These are phyloP conservation scores for Ocimum tenuiflorum DNA, from an alignment of 257 asterid species.

Conservation along the genomic window DNA sequence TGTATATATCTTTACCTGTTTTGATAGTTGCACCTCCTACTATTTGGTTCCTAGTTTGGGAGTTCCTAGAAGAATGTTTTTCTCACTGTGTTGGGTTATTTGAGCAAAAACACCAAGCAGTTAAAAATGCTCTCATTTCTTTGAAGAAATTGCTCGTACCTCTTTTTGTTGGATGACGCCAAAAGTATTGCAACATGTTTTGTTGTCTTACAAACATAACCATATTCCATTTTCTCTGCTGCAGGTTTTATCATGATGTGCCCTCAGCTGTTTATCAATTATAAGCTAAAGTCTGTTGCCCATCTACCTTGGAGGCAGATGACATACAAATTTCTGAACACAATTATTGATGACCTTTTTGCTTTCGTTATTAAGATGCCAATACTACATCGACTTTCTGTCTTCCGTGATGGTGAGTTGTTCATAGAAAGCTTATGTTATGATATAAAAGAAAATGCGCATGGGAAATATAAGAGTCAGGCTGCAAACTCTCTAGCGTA, in stretches of 20 bases:
- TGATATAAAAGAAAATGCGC: background rate
- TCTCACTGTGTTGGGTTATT: background rate
- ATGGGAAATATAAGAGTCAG: background rate
- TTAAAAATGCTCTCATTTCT: background rate
- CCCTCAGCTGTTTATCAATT: constrained; percentile 92
- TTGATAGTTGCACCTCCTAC: background rate
- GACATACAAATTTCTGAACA: constrained; percentile 93
- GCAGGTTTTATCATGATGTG: constrained; percentile 99
- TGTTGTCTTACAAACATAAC: background rate
- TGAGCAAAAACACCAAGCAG: background rate
- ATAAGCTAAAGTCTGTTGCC: constrained; percentile 90
- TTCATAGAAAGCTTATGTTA: background rate
- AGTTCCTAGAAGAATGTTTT: background rate
- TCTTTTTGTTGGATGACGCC: constrained; percentile 3
- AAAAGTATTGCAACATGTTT: background rate
- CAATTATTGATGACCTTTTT: constrained; percentile 92
- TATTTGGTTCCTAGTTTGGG: background rate
- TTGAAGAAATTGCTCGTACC: background rate
- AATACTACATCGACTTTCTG: constrained; percentile 82
- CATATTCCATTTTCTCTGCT: constrained; percentile 11
- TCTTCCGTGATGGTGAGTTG: constrained; percentile 97
- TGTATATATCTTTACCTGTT: background rate
- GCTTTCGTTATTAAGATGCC: constrained; percentile 99
- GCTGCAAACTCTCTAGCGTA: background rate
- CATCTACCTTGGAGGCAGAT: constrained; percentile 99